Conservation (phyloP, 768 basidiomycete genomes). For the Dendrothele bispora region DNA sequence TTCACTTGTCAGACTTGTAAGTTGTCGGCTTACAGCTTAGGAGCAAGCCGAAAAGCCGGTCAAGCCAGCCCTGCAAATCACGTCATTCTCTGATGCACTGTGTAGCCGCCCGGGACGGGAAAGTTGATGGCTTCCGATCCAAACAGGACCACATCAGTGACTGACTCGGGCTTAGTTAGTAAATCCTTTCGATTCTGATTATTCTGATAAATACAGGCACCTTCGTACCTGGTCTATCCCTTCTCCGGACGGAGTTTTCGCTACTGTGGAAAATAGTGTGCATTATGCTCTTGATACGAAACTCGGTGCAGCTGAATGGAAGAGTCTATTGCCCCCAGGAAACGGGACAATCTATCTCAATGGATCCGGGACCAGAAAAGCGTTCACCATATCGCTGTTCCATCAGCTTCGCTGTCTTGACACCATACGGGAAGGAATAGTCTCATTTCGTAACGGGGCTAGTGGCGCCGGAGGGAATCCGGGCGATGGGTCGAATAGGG, state of each 20-base stretch:
- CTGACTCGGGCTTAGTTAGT: no score
- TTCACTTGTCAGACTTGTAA: no score
- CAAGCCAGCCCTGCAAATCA: no score
- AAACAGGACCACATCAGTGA: no score
- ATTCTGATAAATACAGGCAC: not conserved
- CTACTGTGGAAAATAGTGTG: conserved; percentile 21
- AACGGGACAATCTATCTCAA: conserved; percentile 20
- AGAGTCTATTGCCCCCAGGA: conserved; percentile 17
- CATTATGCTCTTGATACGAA: conserved; percentile 19
- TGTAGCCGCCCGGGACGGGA: no score
- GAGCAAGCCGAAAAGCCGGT: no score
- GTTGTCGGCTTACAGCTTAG: no score
- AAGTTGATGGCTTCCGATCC: no score
- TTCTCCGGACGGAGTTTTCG: conserved; percentile 16
- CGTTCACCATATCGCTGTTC: conserved; percentile 33
- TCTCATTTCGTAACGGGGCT: conserved; percentile 2
- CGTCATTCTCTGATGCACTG: no score
- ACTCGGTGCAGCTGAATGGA: conserved; percentile 20
- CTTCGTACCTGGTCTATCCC: conserved; percentile 6
- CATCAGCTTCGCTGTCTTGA: conserved; percentile 38
- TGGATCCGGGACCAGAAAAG: conserved; percentile 23
- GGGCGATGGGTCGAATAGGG: no score
- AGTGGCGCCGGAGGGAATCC: not conserved
- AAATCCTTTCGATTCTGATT: no score
- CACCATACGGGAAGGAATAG: conserved; percentile 22